Percentiles rank a stretch among this genome's conserved stretches.
Conservation (phyloP, 75 land plant species). For the Cupressus sempervirens region DNA sequence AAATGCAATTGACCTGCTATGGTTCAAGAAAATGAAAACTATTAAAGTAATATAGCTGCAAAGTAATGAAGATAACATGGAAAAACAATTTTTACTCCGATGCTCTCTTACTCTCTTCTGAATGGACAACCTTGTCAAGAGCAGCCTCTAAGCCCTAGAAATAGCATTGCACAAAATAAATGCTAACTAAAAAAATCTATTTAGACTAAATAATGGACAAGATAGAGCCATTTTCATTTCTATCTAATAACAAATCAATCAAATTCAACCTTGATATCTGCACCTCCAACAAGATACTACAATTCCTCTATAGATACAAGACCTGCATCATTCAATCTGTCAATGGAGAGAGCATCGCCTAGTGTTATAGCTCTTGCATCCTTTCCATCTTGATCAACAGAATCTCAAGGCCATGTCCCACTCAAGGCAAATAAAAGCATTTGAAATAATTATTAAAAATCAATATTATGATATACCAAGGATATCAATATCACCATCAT, state of each 20-base stretch:
- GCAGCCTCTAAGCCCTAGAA: slow-evolving; percentile 91
- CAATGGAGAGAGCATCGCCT: slow-evolving; percentile 33
- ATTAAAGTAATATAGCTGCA: not conserved
- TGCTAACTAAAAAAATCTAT: not conserved
- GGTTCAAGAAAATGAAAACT: no score
- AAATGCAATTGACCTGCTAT: not conserved
- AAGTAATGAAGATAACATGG: not conserved
- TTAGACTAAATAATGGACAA: not conserved
- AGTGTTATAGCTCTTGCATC: slow-evolving; percentile 29
- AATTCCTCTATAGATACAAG: slow-evolving; percentile 84
- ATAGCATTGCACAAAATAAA: not conserved
- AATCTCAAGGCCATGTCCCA: not conserved
- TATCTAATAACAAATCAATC: not conserved
- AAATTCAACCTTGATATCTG: slow-evolving; percentile 82
- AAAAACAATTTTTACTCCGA: slow-evolving; percentile 41
- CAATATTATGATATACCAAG: not conserved
- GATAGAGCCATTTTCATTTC: not conserved
- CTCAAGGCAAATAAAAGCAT: not conserved
- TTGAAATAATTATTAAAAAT: not conserved
- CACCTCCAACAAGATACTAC: slow-evolving; percentile 83
- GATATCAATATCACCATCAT: not conserved
- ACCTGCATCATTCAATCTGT: slow-evolving; percentile 28
- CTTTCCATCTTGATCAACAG: slow-evolving; percentile 14
- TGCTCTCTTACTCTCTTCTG: slow-evolving; percentile 67
- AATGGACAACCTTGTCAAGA: slow-evolving; percentile 78